Evolutionary conservation across 2,329 filamentous ascomycete genomes (phyloP), one percentile per base, ranked within the genome.

Genomic region (Exophiala xenobiotica): DNA sequence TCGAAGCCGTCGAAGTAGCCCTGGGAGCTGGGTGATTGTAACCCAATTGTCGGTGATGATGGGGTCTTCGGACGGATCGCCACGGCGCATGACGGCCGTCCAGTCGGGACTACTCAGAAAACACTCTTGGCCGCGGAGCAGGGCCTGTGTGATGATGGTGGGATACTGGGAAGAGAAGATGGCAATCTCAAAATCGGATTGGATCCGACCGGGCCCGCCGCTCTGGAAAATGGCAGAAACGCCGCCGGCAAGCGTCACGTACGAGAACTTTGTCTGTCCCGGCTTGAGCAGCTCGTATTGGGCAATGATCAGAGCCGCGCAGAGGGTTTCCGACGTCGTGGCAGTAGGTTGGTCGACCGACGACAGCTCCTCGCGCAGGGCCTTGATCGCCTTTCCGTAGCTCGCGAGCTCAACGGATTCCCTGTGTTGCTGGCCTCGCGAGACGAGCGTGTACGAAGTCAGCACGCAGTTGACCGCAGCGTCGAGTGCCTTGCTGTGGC

Each of bases 221-320:
- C 22, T 35, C 18, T 26, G n/a, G 23, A 48, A 26, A 16, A 48
- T 48, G 6, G 46, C 46, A 20, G 35, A 48, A 8, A 48, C 46
- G 11, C 46, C 46, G 5, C 46, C 46, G 24, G 46, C 35, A 14
- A 48, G 46, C 12, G 22, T 40, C 12, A 48, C 46, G 24, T 39
- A 48, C 7, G 35, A 31, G 19, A 29, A 41, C 7, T n/a, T 27
- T 6, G 33, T 38, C 12, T 20, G 35, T 4, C 33, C 26, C 5
- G 46, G 46, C 19, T 48, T 40, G n/a, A 48, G 12, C 5, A 41
- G 22, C 14, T 48, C 46, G 18, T 48, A 48, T 33, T 48, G 46
- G 11, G 46, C 46, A 11, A 48, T 14, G n/a, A 48, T 37, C 14
- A 48, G 26, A 7, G 46, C 37, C 6, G 46, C 46, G 18, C 46